A percentile compares a stretch with the other conserved stretches of the same genome.
Conservation (phyloP, 2,329 filamentous ascomycete species). For the Pseudogymnoascus sp. region DNA sequence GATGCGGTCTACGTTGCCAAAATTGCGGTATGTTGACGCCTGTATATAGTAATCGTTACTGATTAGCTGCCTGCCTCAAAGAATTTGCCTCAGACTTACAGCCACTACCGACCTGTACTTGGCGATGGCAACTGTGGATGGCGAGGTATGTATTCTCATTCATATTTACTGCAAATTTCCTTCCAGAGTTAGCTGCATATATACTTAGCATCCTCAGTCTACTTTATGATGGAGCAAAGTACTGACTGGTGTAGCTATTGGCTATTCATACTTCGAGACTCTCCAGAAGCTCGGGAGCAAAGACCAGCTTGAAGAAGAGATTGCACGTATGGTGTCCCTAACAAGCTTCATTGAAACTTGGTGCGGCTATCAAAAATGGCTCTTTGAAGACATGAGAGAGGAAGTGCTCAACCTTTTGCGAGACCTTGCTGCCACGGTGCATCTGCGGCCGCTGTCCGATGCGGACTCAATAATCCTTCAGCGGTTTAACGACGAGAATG, state of each 20-base stretch:
- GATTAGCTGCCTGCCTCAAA: background rate
- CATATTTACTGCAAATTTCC: background rate
- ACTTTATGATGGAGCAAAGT: constrained; percentile 12
- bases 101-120: constrained; percentile 76
- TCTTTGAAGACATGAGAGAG: constrained; percentile 78
- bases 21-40: constrained; percentile 58
- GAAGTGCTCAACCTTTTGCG: constrained; percentile 62
- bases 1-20: constrained; percentile 80
- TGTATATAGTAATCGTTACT: background rate
- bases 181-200: too few relatives aligned
- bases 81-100: constrained; percentile 58
- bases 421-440: constrained; percentile 51
- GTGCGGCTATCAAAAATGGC: constrained; percentile 60
- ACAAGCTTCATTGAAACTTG: constrained; percentile 61
- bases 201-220: background rate
- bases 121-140: constrained; percentile 96
- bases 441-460: constrained; percentile 36
- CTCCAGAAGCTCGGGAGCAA: constrained; percentile 61
- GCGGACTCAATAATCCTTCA: constrained; percentile 46
- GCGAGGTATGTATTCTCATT: constrained; percentile 62
- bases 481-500: constrained; percentile 66
- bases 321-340: constrained; percentile 61
- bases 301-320: constrained; percentile 59
- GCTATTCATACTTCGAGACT: constrained; percentile 86
- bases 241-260: constrained; percentile 41